Evolutionary conservation across 768 basidiomycete species (phyloP), one percentile per base, ranked within the genome.

Genomic region (Lentinula sp.): DNA sequence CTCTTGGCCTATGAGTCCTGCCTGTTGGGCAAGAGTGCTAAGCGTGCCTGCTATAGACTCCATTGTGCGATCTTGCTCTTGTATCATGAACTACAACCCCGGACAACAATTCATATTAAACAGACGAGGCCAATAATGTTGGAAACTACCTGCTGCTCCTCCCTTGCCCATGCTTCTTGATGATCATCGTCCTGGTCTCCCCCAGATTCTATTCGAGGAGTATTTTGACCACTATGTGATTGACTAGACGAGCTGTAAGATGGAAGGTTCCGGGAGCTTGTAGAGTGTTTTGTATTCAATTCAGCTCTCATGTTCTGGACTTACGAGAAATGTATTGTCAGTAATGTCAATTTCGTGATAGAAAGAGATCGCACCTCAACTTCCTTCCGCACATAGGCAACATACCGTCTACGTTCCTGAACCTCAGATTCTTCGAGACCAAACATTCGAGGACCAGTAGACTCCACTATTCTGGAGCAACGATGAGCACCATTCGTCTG

Each of bases 1-100:
- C 70, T 99, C 97, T 61, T 85, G 86, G 0, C 96, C 96, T 86
- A 99, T 99, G 36, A 98, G 77, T 10, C 89, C 90, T 0, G 97
- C 97, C 74, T 98, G 97, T 64, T 91, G 87, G 0, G 88, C 87
- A 6, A 99, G 77, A 0, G 90, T 95, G 60, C 71, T 85, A 57
- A 99, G 73, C 1, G 95, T 95, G 0, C 94, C 93, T 0, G 88
- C 83, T 69, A 99, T 95, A 0, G 89, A 84, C 59, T 88, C 86
- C 67, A 99, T 88, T 0, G 95, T 90, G 33, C 85, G 81, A 69
- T 99, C 97, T 77, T 99, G 97, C 67, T 91, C 84, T 52, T 81
- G 82, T 28, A 98, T 84, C 74, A 98, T 85, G 70, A 95, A 81
- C 92, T 95, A 70, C 13, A 35, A 20, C 35, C 15, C 42, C 13